Evolutionary conservation across 2,329 filamentous ascomycete genomes (phyloP).

Genomic region (Exophiala sideris): DNA sequence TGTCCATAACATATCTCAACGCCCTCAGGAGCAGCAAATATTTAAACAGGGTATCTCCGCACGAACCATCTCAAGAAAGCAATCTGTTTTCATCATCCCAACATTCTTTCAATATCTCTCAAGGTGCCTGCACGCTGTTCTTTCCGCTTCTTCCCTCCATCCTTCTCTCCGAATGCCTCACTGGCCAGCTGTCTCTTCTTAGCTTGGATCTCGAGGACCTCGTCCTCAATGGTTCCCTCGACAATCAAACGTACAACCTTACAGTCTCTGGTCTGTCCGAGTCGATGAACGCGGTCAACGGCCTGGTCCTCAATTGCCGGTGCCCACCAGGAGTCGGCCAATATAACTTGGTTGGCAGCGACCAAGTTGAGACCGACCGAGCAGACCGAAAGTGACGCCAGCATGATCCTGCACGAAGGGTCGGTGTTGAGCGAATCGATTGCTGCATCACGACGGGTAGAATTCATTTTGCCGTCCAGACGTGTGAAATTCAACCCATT

Average conservation of each 20-base stretch:
- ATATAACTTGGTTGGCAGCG: conserved; percentile 78
- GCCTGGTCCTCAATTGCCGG: conserved; percentile 91
- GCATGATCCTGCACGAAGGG: conserved; percentile 66
- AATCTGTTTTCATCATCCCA: conserved; percentile 9
- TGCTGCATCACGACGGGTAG: conserved; percentile 66
- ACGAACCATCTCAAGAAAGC: neutral
- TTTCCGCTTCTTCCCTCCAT: conserved; percentile 28
- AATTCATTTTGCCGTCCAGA: conserved; percentile 77
- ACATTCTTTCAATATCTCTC: conserved; percentile 32
- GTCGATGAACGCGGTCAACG: conserved; percentile 78
- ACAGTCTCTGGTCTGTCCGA: conserved; percentile 76
- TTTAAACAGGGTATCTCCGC: conserved; percentile 7
- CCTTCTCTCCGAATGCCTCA: conserved; percentile 74
- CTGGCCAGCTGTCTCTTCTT: conserved; percentile 75
- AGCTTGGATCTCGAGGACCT: conserved; percentile 72
- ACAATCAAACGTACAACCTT: conserved; percentile 80
- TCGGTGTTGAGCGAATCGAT: conserved; percentile 67
- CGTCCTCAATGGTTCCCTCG: conserved; percentile 75
- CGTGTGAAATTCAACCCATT: conserved; percentile 63
- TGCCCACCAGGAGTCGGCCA: conserved; percentile 87
- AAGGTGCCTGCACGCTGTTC: conserved; percentile 31
- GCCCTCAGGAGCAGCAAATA: neutral
- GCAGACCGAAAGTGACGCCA: conserved; percentile 78
- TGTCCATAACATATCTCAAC: too few relatives aligned
- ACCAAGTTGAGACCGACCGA: conserved; percentile 84